These are phyloP conservation scores for Mortierella sp. DNA, from an alignment of 371 early-diverging fungal species.

Conservation along the genomic window DNA sequence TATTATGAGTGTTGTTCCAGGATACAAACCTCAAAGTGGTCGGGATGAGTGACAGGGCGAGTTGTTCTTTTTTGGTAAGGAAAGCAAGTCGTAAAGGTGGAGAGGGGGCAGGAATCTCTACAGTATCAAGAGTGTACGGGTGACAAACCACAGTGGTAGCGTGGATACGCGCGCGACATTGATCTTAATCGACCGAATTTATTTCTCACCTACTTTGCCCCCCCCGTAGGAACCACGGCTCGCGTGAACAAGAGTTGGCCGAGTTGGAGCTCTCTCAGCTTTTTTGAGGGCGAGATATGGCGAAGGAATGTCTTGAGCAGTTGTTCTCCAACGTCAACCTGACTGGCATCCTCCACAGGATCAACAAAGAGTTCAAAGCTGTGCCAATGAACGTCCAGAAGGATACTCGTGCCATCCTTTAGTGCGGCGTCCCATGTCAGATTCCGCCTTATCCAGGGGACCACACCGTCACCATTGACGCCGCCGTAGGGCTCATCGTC, in stretches of 20 bases:
- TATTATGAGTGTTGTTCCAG: no score
- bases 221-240: no score
- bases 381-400: neutral
- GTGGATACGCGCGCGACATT: no score
- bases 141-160: no score
- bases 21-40: no score
- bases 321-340: neutral
- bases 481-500: neutral
- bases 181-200: no score
- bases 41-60: no score
- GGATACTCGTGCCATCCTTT: neutral
- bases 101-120: no score
- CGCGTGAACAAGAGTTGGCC: neutral
- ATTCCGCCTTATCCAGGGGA: slow-evolving; percentile 8
- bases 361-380: slow-evolving; percentile 5
- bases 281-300: neutral
- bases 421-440: neutral
- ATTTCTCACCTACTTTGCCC: no score
- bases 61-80: no score
- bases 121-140: no score
- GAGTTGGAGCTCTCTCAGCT: slow-evolving; percentile 2
- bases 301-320: slow-evolving; percentile 3
- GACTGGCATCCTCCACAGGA: neutral
- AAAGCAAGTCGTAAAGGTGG: no score
- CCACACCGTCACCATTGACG: neutral